Evolutionary conservation across 225 moss, liverwort and hornwort genomes (phyloP), one percentile per base, ranked within the genome.

Genomic region (Straminergon stramineum): DNA sequence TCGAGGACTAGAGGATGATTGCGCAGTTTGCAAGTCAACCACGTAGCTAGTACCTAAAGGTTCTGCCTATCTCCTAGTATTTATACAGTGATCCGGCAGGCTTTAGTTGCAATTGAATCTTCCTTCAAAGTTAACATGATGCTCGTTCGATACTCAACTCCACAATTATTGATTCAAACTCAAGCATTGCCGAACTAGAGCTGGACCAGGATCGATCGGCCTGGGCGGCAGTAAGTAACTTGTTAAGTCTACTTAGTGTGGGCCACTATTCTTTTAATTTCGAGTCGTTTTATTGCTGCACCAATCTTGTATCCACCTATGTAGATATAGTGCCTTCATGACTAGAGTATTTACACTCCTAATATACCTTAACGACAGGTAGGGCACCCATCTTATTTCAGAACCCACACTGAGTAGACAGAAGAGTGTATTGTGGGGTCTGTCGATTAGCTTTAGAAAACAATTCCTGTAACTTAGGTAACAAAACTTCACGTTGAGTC

Each of bases 401-500:
- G 55, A 76, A 77, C 15, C 51, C 22, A 39, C 86, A 37, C 52
- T 37, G 28, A 64, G 37, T 28, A 19, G 52, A 76, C 37, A 51
- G 51, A 62, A 51, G 55, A 19, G 8, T 53, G n/a, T n/a, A 35
- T 78, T 67, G 65, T 81, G 34, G 61, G 79, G 65, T 86, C 83
- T 61, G 51, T 79, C 12, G 53, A 10, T 0, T 23, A n/a, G 81
- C 48, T 84, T 75, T 55, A 41, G 63, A 75, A 43, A 39, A 69
- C n/a, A 68, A 55, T 62, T 81, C 43, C 65, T 60, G 41, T 83
- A 53, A 91, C 93, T 90, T 93, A 55, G n/a, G 88, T 28, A 64
- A 34, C 86, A 93, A 76, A 75, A 41, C 58, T 85, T 77, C 79
- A 71, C 69, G 76, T 78, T 82, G 77, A 84, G 85, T 91, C 51